Percentiles rank a stretch among this genome's conserved stretches.
Evolutionary conservation across 495 filamentous ascomycete species (phyloP).

Genomic region (Neurospora tetraspora): DNA sequence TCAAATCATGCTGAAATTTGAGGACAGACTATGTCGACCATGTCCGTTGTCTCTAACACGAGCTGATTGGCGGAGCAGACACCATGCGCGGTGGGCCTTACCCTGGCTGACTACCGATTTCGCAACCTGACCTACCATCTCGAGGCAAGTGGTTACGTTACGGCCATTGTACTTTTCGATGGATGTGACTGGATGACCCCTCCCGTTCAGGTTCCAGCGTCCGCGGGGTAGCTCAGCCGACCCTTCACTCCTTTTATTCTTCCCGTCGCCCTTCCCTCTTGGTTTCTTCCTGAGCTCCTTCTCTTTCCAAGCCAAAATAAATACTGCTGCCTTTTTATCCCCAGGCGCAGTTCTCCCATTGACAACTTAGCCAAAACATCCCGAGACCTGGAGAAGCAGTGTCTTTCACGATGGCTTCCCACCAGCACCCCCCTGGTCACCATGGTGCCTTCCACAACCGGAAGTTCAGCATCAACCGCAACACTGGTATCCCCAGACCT

Average conservation of each 20-base stretch:
- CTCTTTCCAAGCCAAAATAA: not conserved
- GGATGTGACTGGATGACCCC: not conserved
- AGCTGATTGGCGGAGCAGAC: not conserved
- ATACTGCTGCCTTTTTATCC: not conserved
- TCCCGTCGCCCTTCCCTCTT: not conserved
- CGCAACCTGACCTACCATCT: not conserved
- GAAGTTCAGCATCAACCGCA: constrained; percentile 50
- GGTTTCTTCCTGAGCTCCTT: not conserved
- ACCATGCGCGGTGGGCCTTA: not conserved
- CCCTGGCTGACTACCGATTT: not conserved
- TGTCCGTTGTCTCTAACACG: not conserved
- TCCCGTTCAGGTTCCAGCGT: not conserved
- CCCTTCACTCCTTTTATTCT: not conserved
- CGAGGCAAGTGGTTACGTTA: not conserved
- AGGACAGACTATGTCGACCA: not conserved
- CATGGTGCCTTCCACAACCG: constrained; percentile 37
- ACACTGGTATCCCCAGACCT: constrained; percentile 40
- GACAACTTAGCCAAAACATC: not conserved
- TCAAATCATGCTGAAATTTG: not conserved
- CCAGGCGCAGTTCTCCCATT: not conserved
- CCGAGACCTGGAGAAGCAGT: not conserved
- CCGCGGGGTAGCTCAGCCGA: not conserved
- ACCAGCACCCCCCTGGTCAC: not conserved
- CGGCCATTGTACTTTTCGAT: not conserved
- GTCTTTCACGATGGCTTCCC: not conserved